Conservation (phyloP, 257 asterid species). For the Coffea canephora region DNA sequence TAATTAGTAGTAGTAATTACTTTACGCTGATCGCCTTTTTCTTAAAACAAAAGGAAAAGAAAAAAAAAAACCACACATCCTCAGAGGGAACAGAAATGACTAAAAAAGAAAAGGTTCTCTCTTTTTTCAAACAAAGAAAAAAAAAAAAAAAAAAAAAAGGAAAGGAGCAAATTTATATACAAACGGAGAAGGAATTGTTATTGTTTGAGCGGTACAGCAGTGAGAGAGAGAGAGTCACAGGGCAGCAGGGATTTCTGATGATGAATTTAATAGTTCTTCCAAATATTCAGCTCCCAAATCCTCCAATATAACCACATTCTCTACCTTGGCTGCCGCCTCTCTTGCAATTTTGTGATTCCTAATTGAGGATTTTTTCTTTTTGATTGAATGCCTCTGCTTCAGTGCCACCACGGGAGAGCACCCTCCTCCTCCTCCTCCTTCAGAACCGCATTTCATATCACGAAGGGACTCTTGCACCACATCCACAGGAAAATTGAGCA, state of each 20-base stretch:
- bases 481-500: constrained; percentile 74
- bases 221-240: background rate
- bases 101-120: background rate
- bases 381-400: constrained; percentile 59
- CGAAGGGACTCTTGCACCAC: constrained; percentile 52
- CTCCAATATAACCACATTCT: constrained; percentile 60
- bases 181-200: background rate
- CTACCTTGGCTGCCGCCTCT: constrained; percentile 10
- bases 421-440: constrained; percentile 34
- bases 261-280: constrained; percentile 50
- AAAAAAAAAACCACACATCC: background rate
- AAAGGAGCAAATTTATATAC: background rate
- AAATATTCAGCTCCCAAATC: constrained; percentile 75
- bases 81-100: background rate
- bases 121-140: background rate
- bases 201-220: background rate
- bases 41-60: background rate
- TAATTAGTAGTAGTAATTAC: no score
- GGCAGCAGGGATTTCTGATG: constrained; percentile 25
- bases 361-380: constrained; percentile 27
- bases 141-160: background rate
- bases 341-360: constrained; percentile 19
- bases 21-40: background rate
- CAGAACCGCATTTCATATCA: constrained; percentile 50
- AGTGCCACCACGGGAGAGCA: constrained; percentile 79